These are phyloP conservation scores for Acer yangbiense DNA, from an alignment of 345 rosid genomes.

Conservation along the genomic window DNA sequence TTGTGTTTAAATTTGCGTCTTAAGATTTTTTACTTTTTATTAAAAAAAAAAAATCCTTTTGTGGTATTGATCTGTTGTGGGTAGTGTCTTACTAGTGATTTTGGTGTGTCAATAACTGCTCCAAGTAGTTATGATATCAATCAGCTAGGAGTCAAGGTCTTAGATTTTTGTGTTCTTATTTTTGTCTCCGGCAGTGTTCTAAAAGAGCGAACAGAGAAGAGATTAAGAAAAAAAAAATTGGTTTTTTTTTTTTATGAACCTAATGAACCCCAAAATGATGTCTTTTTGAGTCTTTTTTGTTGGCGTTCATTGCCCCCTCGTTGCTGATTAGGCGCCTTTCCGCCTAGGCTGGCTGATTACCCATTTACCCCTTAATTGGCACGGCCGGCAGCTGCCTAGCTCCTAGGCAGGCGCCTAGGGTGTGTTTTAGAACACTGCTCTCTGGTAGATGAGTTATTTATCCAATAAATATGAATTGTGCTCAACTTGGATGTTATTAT, in stretches of 20 bases:
- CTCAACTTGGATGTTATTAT: not conserved
- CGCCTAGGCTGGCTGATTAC: too few species aligned
- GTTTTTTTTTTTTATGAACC: too few species aligned
- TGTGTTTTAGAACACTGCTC: not conserved
- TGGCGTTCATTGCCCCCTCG: too few species aligned
- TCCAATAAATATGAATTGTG: not conserved
- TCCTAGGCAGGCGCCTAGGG: too few species aligned
- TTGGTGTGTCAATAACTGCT: not conserved
- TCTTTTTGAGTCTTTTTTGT: too few species aligned
- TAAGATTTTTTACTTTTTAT: not conserved
- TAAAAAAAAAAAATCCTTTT: too few species aligned
- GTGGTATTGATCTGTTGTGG: not conserved
- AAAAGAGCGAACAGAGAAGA: too few species aligned
- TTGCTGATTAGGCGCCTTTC: too few species aligned
- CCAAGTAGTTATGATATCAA: not conserved
- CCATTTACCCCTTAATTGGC: too few species aligned
- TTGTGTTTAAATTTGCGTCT: not conserved
- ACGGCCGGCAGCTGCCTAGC: too few species aligned
- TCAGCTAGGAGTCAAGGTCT: not conserved
- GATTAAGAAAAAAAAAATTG: too few species aligned
- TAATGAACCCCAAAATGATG: too few species aligned
- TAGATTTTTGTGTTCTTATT: not conserved
- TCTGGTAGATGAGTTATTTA: not conserved
- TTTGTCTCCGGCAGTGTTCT: not conserved
- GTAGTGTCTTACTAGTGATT: not conserved